Base-by-base conservation (phyloP, 2,329 filamentous ascomycete species). In the Fusarium temperatum region DNA sequence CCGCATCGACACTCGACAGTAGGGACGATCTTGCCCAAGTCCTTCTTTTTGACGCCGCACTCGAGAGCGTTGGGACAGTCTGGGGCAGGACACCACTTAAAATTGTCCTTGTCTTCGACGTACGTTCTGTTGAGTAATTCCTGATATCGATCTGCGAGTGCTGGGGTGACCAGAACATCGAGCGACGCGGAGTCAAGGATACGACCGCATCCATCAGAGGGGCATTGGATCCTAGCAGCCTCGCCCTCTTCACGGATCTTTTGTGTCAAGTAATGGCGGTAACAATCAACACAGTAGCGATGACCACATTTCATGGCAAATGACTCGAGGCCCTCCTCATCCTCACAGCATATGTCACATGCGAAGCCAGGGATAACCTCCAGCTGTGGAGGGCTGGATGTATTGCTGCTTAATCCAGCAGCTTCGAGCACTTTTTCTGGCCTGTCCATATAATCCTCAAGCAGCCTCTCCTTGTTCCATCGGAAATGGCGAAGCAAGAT, bases 11-110 rank as follows among this genome's bases (percentile, higher is more conserved):
- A 99, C 68, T 91, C 88, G 9, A 99, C 96, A 0, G 95, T 97
- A 0, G 96, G 96, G 0, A 99, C 96, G 32, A 98, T 89, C 76
- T 89, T 92, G 75, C 91, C 89, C 26, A 99, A 87, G 65, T 98
- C 95, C 80, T 94, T 95, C 84, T 93, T 92, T 85, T 97, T 98
- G 67, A 98, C 89, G 2, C 86, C 86, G 78, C 96, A 99, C 79
- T 98, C 94, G 53, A 99, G 86, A 18, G 96, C 96, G 79, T 96
- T 98, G 78, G 93, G 90, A 83, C 96, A 99, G 82, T 99, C 96
- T n/a, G 96, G 96, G 3, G 96, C 96, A 2, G 96, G 96, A 81
- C 96, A 99, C 96, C 96, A 99, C 82, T 97, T 98, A 68, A 98
- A 89, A 63, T 92, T 93, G 65, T 98, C 95, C 83, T 95, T 98